phyloP scores from a whole-genome alignment of 768 basidiomycete species.

The Melanogaster broomeanus region DNA sequence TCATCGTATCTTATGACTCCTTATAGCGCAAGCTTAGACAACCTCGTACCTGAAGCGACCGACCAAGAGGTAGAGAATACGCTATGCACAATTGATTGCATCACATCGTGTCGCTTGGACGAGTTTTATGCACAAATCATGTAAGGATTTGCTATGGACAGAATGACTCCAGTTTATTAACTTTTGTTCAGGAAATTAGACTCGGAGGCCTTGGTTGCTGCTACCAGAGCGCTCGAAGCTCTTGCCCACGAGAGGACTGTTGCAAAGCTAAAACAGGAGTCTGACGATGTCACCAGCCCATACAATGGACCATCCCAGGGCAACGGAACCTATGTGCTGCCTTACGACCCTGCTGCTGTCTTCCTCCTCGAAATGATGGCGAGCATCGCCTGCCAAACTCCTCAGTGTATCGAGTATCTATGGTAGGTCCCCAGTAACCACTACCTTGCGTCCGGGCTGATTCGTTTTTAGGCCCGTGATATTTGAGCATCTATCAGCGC shows the following conservation, averaged over 20 bases:
- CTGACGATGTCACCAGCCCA: conserved; percentile 53
- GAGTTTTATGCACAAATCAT: conserved; percentile 93
- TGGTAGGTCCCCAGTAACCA: conserved; percentile 56
- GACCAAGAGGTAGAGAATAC: conserved; percentile 93
- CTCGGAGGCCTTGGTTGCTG: conserved; percentile 77
- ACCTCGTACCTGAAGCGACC: conserved; percentile 81
- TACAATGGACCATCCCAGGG: conserved; percentile 34
- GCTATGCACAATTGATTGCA: conserved; percentile 92
- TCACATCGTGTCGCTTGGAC: conserved; percentile 90
- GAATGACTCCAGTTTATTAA: conserved; percentile 7
- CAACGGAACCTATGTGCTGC: conserved; percentile 56
- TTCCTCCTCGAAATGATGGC: conserved; percentile 96
- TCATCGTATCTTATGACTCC: conserved; percentile 98
- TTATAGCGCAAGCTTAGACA: conserved; percentile 75
- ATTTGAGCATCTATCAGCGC: conserved; percentile 86
- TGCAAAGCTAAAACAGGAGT: conserved; percentile 70
- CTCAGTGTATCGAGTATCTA: conserved; percentile 80
- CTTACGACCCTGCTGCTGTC: conserved; percentile 94
- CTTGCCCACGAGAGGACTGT: conserved; percentile 89
- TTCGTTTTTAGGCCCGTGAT: conserved; percentile 79
- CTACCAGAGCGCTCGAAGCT: conserved; percentile 83
- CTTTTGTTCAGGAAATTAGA: conserved; percentile 65
- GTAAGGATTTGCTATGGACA: conserved; percentile 48
- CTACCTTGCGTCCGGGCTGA: neutral
- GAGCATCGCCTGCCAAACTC: conserved; percentile 78